Evolutionary conservation across 192 early-diverging fungal genomes (phyloP).

Genomic region (Umbelopsis vinacea): DNA sequence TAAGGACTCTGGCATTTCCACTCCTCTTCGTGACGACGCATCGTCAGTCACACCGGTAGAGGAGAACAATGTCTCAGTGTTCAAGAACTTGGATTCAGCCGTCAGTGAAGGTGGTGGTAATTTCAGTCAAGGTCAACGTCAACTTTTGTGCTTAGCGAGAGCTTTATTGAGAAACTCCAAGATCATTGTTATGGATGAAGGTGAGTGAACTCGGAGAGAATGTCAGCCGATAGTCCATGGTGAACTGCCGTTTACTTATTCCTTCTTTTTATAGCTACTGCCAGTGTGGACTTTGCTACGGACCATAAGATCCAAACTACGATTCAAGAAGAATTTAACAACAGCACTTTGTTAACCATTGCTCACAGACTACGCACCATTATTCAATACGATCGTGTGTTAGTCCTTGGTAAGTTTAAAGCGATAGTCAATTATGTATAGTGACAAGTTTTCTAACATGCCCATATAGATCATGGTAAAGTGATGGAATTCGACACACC

Average conservation of each 20-base stretch:
- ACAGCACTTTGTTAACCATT: constrained; percentile 58
- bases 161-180: constrained; percentile 65
- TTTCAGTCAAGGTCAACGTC: constrained; percentile 82
- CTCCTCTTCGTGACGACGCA: neutral
- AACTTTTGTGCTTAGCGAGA: constrained; percentile 80
- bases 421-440: too few species aligned
- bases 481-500: constrained; percentile 85
- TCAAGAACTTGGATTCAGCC: constrained; percentile 44
- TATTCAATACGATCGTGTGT: constrained; percentile 52
- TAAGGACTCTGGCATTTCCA: neutral
- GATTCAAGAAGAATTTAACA: constrained; percentile 73
- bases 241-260: neutral
- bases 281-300: constrained; percentile 83
- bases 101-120: constrained; percentile 76
- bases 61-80: constrained; percentile 3
- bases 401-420: constrained; percentile 55
- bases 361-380: constrained; percentile 58
- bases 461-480: constrained; percentile 68
- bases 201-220: constrained; percentile 63
- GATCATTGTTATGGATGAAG: constrained; percentile 84
- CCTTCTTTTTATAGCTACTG: constrained; percentile 63
- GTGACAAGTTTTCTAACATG: neutral
- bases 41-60: neutral
- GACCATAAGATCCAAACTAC: constrained; percentile 86
- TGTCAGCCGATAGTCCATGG: constrained; percentile 27